phyloP scores from a whole-genome alignment of 2,329 filamentous ascomycete genomes.

The Claviceps sp. region DNA sequence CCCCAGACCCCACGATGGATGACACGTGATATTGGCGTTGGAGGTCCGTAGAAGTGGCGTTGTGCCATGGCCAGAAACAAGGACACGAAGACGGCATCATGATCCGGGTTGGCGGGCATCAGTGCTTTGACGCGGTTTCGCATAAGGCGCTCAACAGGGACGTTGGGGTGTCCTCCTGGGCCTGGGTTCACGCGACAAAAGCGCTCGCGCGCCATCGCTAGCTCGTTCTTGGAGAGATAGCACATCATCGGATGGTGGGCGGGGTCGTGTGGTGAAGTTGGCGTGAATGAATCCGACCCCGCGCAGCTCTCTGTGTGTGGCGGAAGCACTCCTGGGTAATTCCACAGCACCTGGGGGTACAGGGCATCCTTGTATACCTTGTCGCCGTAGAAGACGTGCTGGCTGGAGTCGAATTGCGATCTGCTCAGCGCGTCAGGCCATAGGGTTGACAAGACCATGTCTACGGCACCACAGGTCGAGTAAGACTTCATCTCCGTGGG shows the following conservation, averaged over 20 bases:
- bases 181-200: slow-evolving; percentile 32
- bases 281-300: slow-evolving; percentile 8
- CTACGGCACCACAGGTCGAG: slow-evolving; percentile 26
- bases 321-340: slow-evolving; percentile 16
- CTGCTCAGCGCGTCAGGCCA: slow-evolving; percentile 25
- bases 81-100: slow-evolving; percentile 39
- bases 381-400: slow-evolving; percentile 36
- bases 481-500: slow-evolving; percentile 8
- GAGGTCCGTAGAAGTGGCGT: slow-evolving; percentile 32
- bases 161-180: slow-evolving; percentile 28
- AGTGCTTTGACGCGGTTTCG: slow-evolving; percentile 32
- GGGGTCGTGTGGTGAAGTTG: slow-evolving; percentile 10
- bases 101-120: slow-evolving; percentile 32
- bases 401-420: slow-evolving; percentile 21
- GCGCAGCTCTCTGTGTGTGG: slow-evolving; percentile 17
- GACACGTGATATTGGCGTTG: slow-evolving; percentile 8
- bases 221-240: slow-evolving; percentile 35
- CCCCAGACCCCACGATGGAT: slow-evolving; percentile 7
- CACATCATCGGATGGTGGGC: slow-evolving; percentile 23
- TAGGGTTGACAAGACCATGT: slow-evolving; percentile 29
- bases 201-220: slow-evolving; percentile 31
- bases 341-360: slow-evolving; percentile 39
- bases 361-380: slow-evolving; percentile 30
- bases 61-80: slow-evolving; percentile 45
- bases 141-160: slow-evolving; percentile 34